Evolutionary conservation across 2,329 filamentous ascomycete species (phyloP).

Genomic region (Penicillium italicum): DNA sequence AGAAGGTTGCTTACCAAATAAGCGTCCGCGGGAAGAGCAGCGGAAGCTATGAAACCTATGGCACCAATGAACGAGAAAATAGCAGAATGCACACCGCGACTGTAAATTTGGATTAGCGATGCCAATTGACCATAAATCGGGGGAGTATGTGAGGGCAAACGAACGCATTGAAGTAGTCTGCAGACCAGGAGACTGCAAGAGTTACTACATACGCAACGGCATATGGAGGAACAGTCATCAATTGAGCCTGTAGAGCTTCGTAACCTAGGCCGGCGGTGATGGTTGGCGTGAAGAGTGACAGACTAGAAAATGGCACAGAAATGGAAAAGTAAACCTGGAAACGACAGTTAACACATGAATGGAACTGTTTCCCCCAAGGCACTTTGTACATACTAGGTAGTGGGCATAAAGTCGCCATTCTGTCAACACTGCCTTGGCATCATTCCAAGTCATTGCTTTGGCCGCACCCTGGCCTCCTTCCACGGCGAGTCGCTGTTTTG

Average conservation of each 20-base stretch:
- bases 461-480: slow-evolving; percentile 11
- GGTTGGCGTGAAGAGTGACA: slow-evolving; percentile 58
- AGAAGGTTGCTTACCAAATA: slow-evolving; percentile 42
- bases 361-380: background rate
- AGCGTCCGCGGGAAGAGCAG: slow-evolving; percentile 55
- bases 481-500: slow-evolving; percentile 8
- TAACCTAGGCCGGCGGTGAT: slow-evolving; percentile 56
- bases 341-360: background rate
- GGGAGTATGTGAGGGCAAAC: background rate
- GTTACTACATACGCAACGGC: slow-evolving; percentile 53
- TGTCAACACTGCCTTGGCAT: slow-evolving; percentile 13
- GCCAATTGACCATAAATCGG: background rate
- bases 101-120: slow-evolving; percentile 32
- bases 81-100: slow-evolving; percentile 45
- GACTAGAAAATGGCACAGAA: slow-evolving; percentile 47
- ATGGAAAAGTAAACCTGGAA: slow-evolving; percentile 45
- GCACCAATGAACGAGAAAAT: slow-evolving; percentile 49
- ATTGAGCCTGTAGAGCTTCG: slow-evolving; percentile 53
- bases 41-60: slow-evolving; percentile 57
- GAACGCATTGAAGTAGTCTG: slow-evolving; percentile 46
- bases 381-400: background rate
- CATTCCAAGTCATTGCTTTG: slow-evolving; percentile 17
- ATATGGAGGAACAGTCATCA: slow-evolving; percentile 63
- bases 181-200: slow-evolving; percentile 52
- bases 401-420: slow-evolving; percentile 18